phyloP scores from a whole-genome alignment of 192 early-diverging fungal genomes.

The Diversispora eburnea region DNA sequence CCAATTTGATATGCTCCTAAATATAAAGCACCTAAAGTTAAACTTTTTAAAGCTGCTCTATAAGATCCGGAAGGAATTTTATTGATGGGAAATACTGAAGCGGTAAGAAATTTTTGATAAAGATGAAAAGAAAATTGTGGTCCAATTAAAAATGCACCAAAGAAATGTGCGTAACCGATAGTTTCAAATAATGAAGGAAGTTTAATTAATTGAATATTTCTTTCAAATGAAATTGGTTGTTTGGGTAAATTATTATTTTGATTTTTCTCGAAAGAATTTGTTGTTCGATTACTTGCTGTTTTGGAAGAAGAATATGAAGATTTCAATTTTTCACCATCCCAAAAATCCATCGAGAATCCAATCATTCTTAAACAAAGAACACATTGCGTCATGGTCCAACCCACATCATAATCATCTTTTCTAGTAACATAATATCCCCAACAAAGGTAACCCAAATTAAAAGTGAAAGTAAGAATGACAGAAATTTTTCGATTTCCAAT shows the following conservation, averaged over 20 bases:
- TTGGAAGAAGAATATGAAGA: neutral
- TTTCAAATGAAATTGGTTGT: constrained; percentile 47
- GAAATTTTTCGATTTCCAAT: constrained; percentile 37
- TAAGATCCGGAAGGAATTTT: constrained; percentile 38
- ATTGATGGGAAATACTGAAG: constrained; percentile 42
- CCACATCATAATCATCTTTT: constrained; percentile 54
- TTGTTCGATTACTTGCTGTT: neutral
- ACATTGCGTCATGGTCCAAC: constrained; percentile 63
- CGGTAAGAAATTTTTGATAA: constrained; percentile 46
- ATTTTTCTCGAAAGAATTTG: no score
- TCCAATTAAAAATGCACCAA: constrained; percentile 55
- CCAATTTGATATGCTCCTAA: constrained; percentile 45
- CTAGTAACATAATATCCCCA: constrained; percentile 43
- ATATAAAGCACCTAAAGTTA: constrained; percentile 41
- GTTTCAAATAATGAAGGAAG: constrained; percentile 47
- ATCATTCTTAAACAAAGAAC: constrained; percentile 60
- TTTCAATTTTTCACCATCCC: constrained; percentile 46
- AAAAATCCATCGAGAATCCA: constrained; percentile 58
- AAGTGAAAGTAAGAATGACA: constrained; percentile 39
- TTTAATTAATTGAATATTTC: constrained; percentile 40
- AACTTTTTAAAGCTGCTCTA: constrained; percentile 38
- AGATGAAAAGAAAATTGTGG: constrained; percentile 62
- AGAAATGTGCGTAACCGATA: constrained; percentile 54
- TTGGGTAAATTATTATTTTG: no score
- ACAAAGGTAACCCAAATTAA: constrained; percentile 52